These are phyloP conservation scores for Pachysandra terminalis DNA, from an alignment of 164 flowering plant species.

Conservation along the genomic window DNA sequence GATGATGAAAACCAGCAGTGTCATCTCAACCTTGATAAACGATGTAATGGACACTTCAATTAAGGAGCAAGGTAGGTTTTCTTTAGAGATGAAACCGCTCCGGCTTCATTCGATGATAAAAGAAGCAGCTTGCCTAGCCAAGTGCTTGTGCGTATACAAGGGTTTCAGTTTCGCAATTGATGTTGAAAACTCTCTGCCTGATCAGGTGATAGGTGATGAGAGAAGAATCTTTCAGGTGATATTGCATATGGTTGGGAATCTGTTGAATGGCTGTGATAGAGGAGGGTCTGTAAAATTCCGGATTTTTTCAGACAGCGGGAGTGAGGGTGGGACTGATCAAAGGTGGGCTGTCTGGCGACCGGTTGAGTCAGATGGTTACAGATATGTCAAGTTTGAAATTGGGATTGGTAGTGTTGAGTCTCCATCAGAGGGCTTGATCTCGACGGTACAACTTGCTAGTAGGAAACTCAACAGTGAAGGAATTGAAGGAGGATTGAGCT, in stretches of 20 bases:
- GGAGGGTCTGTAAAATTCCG: constrained; percentile 46
- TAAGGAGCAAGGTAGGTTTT: constrained; percentile 55
- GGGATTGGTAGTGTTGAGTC: constrained; percentile 26
- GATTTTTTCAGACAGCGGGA: constrained; percentile 38
- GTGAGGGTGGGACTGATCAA: constrained; percentile 50
- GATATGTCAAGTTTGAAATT: constrained; percentile 61
- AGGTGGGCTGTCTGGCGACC: constrained; percentile 66
- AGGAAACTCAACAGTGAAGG: constrained; percentile 32
- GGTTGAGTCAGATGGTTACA: constrained; percentile 49
- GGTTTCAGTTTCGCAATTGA: constrained; percentile 57
- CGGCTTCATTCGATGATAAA: constrained; percentile 61
- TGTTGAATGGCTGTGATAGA: constrained; percentile 42
- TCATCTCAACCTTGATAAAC: constrained; percentile 67
- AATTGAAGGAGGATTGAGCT: constrained; percentile 57
- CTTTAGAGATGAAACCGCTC: constrained; percentile 55
- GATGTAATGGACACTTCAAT: constrained; percentile 73
- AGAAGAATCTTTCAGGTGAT: constrained; percentile 87
- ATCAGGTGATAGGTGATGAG: constrained; percentile 77
- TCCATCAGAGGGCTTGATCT: constrained; percentile 20
- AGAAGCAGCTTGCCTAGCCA: constrained; percentile 80
- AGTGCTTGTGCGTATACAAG: constrained; percentile 57
- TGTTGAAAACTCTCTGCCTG: constrained; percentile 57
- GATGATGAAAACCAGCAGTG: constrained; percentile 64
- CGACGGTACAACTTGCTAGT: constrained; percentile 23
- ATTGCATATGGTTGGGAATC: constrained; percentile 81